Evolutionary conservation across 805 yeast genomes (phyloP), one percentile per base, ranked within the genome.

Genomic region (Wickerhamomyces subpelliculosus): DNA sequence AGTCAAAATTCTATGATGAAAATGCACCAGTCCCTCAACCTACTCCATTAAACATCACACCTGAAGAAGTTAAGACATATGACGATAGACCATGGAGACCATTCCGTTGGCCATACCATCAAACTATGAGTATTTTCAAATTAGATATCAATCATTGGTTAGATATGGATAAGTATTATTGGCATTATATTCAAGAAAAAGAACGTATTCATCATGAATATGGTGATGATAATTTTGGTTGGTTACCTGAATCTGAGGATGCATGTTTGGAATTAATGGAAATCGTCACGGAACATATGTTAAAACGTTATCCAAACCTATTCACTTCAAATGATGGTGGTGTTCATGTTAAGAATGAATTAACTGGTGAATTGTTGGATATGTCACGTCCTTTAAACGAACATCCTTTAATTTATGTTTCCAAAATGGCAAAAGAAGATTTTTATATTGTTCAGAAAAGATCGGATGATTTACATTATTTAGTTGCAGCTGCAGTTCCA

Each of bases 61-160:
- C 84, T 2, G 86, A 81, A 35, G 76, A 78, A 47, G 83, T 80
- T 10, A 62, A 64, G 44, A 70, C 68, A 19, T 78, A 79, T 51
- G 85, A 81, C 48, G 88, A 79, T 49, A 66, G 88, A 54, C 87
- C 88, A 11, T 81, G 88, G 88, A 67, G 88, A 60, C 87, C 87
- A 8, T 81, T 81, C 61, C 65, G 88, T 51, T 78, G 84, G 80
- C 88, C 88, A 22, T 81, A 81, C 52, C 86, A 80, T 57, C 88
- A 81, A 58, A 81, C 87, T 2, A 81, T 81, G 88, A 72, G 82
- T 13, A 79, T 81, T 35, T 80, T 70, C 63, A 78, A 75, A 53
- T 65, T 81, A n/a, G 84, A 80, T 52, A 65, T 78, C 27, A 80
- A 80, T 56, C 83, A 81, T 59, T 81, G 88, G 88, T 60, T 81